Base-by-base conservation (phyloP, 2,329 filamentous ascomycete genomes). In the Penicillium brevicompactum region DNA sequence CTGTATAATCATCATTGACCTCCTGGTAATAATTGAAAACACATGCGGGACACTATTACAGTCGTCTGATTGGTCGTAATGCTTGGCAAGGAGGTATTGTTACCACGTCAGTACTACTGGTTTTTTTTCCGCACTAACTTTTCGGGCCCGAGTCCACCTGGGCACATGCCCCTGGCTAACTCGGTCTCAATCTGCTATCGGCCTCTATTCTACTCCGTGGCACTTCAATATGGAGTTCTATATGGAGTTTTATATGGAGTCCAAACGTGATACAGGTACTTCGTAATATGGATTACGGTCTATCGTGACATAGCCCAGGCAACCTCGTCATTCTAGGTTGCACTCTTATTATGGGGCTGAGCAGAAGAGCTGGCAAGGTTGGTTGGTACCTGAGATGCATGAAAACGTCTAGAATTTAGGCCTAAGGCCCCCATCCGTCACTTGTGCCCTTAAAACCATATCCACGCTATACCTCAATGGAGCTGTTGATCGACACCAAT, bases 1-100 rank as follows among this genome's bases (percentile, higher is more conserved):
- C 16, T 11, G 13, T 27, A 22, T 37, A 42, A 22, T 22, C 34
- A 52, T 46, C 27, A 52, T 53, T 49, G 51, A 34, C 42, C 47
- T 54, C 52, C 52, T 55, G 52, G 52, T 51, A 51, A 51, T 51
- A 51, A 46, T 46, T 32, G 24, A 45, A 51, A 41, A 51, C 48
- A 11, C 3, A 13, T 32, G 24, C 11, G 38, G 14, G 44, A 55
- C 47, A 5, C 5, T 6, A 2, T 14, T 16, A 21, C 27, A 1
- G 7, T 5, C 2, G 1, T 22, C 2, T 51, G 32, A 55, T 51
- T 55, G 52, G 52, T 13, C 24, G 3, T n/a, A 9, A 0, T 2
- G 6, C 5, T 11, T 34, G 4, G 6, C 27, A 42, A 42, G 41
- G 24, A 42, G 24, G 47, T 55, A 55, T 10, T 51, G 41, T 51